Base-by-base conservation (phyloP, 1,284 basidiomycete genomes). In the Naganishia sp. region DNA sequence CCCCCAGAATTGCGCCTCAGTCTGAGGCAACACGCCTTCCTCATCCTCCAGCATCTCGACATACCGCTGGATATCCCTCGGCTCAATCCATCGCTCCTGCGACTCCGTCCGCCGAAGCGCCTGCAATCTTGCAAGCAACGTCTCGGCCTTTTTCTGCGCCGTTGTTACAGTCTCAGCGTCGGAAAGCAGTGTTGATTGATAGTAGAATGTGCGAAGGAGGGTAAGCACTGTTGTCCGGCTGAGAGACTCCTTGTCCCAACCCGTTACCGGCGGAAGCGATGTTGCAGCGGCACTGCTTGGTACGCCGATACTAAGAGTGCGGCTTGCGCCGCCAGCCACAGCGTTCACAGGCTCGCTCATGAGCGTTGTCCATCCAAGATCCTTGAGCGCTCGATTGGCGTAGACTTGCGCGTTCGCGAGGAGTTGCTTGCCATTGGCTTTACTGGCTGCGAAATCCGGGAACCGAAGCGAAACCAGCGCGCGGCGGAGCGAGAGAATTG, bases 341-440 rank as follows among this genome's bases (percentile, higher is more conserved):
- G 47, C 32, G n/a, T 47, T 39, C 18, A 42, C 55, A 18, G 45
- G 13, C n/a, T 49, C 64, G 35, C 31, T 39, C 42, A 63, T 32
- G n/a, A 47, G 28, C 10, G 66, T 42, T 6, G 54, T 42, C 67
- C 63, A 68, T 7, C 52, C 57, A 7, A 65, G 39, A 45, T 58
- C 57, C 21, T 51, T 49, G 23, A 68, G 42, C 11, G 39, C 42
- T 28, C 54, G 56, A 47, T 68, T 68, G 32, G 67, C 64, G 41
- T 68, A 66, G 28, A 61, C 63, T 52, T 68, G 63, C 5, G 67
- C 58, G 31, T 68, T 68, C 18, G 45, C 58, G 13, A 68, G 45
- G 7, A 68, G 50, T 13, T 54, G 49, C 28, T 46, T 52, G 17
- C 31, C 21, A 31, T 65, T 54, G 1, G 51, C 21, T 25, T 21